phyloP scores from a whole-genome alignment of 2,329 filamentous ascomycete genomes.

The Cladosporium cucumerinum region DNA sequence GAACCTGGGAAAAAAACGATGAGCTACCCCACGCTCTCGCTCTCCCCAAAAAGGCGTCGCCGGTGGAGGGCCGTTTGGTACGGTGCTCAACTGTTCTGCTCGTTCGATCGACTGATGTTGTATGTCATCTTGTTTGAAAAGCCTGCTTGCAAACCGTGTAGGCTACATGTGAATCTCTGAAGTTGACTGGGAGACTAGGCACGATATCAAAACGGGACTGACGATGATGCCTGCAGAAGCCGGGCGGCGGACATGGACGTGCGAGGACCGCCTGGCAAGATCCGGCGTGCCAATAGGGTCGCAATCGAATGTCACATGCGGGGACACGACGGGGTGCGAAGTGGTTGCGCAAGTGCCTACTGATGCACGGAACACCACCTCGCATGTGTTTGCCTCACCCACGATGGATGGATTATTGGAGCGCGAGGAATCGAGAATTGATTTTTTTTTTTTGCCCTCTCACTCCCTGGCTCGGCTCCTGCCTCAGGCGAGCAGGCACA shows the following conservation, averaged over 20 bases:
- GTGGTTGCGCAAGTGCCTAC: background rate
- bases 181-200: background rate
- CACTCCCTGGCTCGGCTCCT: background rate
- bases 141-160: background rate
- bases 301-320: conserved; percentile 3
- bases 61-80: conserved; percentile 1
- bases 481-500: background rate
- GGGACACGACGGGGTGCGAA: background rate
- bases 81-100: background rate
- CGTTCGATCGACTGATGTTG: background rate
- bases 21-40: conserved; percentile 5
- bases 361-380: background rate
- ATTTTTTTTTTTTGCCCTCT: background rate
- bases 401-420: background rate
- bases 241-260: background rate
- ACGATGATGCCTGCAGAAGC: background rate
- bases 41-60: background rate
- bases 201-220: background rate
- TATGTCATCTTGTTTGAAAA: background rate
- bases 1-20: background rate
- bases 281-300: background rate
- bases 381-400: background rate
- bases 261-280: background rate
- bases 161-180: background rate
- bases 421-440: background rate